A percentile compares a stretch with the other conserved stretches of the same genome.
Evolutionary conservation across 2,329 filamentous ascomycete genomes (phyloP).

Genomic region (Ilyonectria mors-panacis): DNA sequence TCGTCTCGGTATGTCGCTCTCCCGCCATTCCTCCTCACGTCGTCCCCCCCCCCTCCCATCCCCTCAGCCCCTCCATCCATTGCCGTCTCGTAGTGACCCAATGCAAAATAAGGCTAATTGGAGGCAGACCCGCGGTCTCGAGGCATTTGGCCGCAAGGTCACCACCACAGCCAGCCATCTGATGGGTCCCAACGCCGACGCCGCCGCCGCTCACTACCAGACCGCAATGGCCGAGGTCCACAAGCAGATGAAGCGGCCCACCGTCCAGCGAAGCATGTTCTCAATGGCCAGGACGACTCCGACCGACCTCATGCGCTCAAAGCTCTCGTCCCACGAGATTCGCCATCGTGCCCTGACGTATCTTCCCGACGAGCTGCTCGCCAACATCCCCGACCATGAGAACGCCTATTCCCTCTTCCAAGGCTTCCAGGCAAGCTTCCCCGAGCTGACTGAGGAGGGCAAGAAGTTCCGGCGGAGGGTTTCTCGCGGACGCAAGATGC

Average conservation of each 20-base stretch:
- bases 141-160: slow-evolving; percentile 95
- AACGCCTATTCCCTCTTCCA: slow-evolving; percentile 95
- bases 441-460: slow-evolving; percentile 77
- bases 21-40: slow-evolving; percentile 28
- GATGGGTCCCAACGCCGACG: slow-evolving; percentile 75
- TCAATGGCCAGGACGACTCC: slow-evolving; percentile 91
- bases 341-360: slow-evolving; percentile 92
- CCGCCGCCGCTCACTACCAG: slow-evolving; percentile 80
- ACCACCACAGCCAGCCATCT: slow-evolving; percentile 93
- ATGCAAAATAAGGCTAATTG: slow-evolving; percentile 40
- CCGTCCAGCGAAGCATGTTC: slow-evolving; percentile 90
- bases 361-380: slow-evolving; percentile 89
- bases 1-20: slow-evolving; percentile 57
- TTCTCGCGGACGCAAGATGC: slow-evolving; percentile 82
- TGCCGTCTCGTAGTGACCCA: slow-evolving; percentile 36
- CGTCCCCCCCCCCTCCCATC: neutral
- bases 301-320: slow-evolving; percentile 93
- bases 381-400: slow-evolving; percentile 88
- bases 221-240: slow-evolving; percentile 91
- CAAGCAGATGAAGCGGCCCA: slow-evolving; percentile 87
- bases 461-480: slow-evolving; percentile 80
- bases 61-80: slow-evolving; percentile 20
- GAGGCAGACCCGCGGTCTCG: slow-evolving; percentile 84
- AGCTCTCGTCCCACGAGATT: slow-evolving; percentile 91
- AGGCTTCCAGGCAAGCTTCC: slow-evolving; percentile 92